Evolutionary conservation across 2,329 filamentous ascomycete genomes (phyloP).

Genomic region (Aspergillus versicolor): DNA sequence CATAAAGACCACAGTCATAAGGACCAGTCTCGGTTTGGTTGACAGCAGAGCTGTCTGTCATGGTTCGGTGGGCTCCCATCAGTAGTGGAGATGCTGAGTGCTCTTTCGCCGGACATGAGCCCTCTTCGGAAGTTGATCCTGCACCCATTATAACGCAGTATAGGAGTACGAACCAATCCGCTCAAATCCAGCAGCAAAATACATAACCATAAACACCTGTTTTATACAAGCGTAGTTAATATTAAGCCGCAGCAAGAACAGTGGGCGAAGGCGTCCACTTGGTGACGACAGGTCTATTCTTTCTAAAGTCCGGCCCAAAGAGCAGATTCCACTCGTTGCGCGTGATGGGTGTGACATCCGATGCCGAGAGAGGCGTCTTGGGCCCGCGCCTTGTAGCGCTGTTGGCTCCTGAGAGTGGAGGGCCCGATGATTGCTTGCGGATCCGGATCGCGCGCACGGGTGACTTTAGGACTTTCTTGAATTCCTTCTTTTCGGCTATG

Average conservation of each 20-base stretch:
- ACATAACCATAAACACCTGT: too few relatives aligned
- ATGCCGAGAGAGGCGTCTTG: constrained; percentile 42
- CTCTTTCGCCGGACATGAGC: neutral
- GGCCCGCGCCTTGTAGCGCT: constrained; percentile 28
- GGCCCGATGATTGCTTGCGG: constrained; percentile 16
- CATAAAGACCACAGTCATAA: neutral
- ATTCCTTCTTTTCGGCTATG: constrained; percentile 6
- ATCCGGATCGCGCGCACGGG: constrained; percentile 24
- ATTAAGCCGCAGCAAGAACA: constrained; percentile 31
- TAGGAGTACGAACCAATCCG: too few relatives aligned
- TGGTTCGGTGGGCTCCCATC: neutral
- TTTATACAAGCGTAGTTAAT: too few relatives aligned
- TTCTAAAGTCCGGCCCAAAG: constrained; percentile 30
- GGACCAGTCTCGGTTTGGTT: neutral
- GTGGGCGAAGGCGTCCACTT: constrained; percentile 39
- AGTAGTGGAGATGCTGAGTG: neutral
- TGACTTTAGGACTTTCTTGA: constrained; percentile 9
- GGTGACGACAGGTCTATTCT: constrained; percentile 32
- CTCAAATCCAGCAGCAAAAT: neutral
- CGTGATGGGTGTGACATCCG: constrained; percentile 45
- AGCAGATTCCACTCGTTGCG: constrained; percentile 44
- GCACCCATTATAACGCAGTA: too few relatives aligned
- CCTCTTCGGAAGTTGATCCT: neutral
- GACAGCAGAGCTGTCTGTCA: neutral
- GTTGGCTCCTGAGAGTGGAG: neutral